Percentiles rank a stretch among this genome's conserved stretches.
phyloP scores from a whole-genome alignment of 2,329 filamentous ascomycete species.

The Colletotrichum gigasporum region DNA sequence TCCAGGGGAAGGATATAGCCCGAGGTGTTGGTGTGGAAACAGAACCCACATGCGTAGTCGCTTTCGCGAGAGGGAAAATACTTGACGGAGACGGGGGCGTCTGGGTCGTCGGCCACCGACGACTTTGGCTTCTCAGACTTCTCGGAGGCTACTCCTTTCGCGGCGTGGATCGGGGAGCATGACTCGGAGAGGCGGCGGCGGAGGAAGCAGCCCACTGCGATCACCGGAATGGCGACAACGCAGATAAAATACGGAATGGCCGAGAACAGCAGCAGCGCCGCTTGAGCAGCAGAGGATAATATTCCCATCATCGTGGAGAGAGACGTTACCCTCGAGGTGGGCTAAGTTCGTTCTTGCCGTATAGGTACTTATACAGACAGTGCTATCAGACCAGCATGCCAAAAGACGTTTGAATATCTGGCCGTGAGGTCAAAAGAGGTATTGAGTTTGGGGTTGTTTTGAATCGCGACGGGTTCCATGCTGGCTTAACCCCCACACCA shows the following conservation, averaged over 20 bases:
- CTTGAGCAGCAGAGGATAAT: background rate
- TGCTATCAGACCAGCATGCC: too few species aligned
- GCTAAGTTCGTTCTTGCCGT: too few species aligned
- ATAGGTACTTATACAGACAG: too few species aligned
- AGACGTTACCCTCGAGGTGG: too few species aligned
- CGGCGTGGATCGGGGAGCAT: background rate
- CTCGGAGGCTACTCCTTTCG: background rate
- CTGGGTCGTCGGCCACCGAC: background rate
- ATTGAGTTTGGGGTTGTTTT: too few species aligned
- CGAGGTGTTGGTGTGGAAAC: conserved; percentile 64
- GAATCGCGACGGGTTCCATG: too few species aligned
- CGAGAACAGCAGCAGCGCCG: background rate
- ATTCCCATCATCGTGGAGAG: background rate
- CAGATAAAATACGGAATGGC: background rate
- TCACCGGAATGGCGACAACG: background rate
- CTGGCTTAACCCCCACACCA: too few species aligned
- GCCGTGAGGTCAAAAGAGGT: too few species aligned
- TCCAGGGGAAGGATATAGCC: conserved; percentile 52
- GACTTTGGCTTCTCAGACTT: background rate
- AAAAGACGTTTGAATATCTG: too few species aligned
- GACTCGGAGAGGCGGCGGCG: background rate
- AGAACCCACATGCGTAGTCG: conserved; percentile 56
- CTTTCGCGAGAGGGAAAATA: conserved; percentile 31
- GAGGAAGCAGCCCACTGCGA: background rate
- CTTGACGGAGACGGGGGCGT: conserved; percentile 30